Evolutionary conservation across 2,329 filamentous ascomycete species (phyloP), one percentile per base, ranked within the genome.

Genomic region (Rhinocladiella mackenziei): DNA sequence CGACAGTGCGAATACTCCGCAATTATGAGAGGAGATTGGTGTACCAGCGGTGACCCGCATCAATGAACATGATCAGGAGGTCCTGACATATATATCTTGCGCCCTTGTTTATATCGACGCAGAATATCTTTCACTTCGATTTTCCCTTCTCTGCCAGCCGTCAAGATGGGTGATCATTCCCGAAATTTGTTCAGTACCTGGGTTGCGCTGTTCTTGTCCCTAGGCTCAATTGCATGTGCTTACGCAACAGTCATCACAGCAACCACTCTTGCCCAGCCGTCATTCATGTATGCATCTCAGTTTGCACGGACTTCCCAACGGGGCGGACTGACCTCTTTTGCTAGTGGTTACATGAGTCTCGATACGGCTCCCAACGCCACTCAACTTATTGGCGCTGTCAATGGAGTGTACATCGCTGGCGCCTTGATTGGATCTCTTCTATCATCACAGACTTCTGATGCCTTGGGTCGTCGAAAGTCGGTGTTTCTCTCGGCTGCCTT

Each of bases 401-500:
- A 41, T 25, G 43, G 43, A 13, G 37, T 46, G 13, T 67, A 19
- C 30, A 35, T 36, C 13, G 43, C 30, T 11, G 43, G 43, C 17
- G 38, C 13, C 13, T 39, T 48, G 39, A 43, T 48, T 13, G 38
- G 44, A 20, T 20, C 44, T 10, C n/a, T 43, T n/a, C 15, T 43
- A 7, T 26, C 29, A 22, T 37, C 39, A 5, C 11, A 22, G 17
- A 8, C 19, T 3, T 25, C 44, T 5, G 44, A 48, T 18, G 5
- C 58, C 61, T 8, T 69, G 67, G 67, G 56, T 50, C 10, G 62
- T 60, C 4, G 63, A 68, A 41, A 54, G 54, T 30, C 58, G 58
- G 31, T 60, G 62, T 58, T 62, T 47, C 23, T 66, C 3, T 63
- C 63, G 2, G 57, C 58, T 8, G 37, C 60, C 0, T 50, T 71